phyloP scores from a whole-genome alignment of 2,329 filamentous ascomycete species.

The Pestalotiopsis sp. region DNA sequence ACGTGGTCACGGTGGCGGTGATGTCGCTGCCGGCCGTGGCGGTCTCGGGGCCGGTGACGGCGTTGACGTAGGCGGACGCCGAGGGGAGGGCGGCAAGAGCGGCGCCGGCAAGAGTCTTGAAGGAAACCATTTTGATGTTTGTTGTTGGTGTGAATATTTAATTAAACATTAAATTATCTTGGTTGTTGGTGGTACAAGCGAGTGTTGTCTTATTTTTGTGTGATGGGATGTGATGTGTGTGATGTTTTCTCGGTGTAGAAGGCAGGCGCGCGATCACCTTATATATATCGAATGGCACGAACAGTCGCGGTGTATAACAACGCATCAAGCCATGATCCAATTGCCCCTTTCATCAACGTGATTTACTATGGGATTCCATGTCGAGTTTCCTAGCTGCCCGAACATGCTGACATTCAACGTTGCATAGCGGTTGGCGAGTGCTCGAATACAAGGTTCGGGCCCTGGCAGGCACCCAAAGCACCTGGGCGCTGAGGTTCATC shows the following conservation, averaged over 20 bases:
- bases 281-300: too few species aligned
- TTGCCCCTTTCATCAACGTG: too few species aligned
- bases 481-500: constrained; percentile 4
- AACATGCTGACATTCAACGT: not conserved
- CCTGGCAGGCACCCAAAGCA: not conserved
- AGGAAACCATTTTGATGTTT: constrained; percentile 28
- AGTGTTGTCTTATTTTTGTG: too few species aligned
- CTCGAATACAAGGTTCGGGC: constrained; percentile 4
- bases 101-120: constrained; percentile 26
- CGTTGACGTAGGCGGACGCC: constrained; percentile 26
- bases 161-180: not conserved
- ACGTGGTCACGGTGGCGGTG: constrained; percentile 26
- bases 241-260: too few species aligned
- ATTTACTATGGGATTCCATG: not conserved
- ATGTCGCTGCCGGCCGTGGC: constrained; percentile 27
- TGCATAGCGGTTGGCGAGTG: not conserved
- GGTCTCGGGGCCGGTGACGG: constrained; percentile 24
- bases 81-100: constrained; percentile 24
- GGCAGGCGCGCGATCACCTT: too few species aligned
- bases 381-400: not conserved
- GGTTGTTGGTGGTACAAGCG: not conserved
- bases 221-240: too few species aligned
- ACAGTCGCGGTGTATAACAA: too few species aligned
- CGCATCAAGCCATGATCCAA: too few species aligned
- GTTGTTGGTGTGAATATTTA: not conserved